phyloP scores from a whole-genome alignment of 331 rosid genomes.

The Quercus phellos region DNA sequence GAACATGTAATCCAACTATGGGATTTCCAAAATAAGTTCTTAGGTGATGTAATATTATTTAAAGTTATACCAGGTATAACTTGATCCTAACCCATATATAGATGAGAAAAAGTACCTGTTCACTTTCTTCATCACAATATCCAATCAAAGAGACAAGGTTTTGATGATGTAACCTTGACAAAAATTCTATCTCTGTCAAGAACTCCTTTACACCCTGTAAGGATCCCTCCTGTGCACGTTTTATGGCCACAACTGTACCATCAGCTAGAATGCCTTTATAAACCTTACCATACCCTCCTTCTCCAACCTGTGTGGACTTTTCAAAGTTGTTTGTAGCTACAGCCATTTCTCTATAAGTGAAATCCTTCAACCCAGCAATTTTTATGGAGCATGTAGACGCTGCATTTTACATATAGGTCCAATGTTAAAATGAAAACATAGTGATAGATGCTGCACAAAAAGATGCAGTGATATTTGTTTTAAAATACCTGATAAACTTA shows the following conservation, averaged over 20 bases:
- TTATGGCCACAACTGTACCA: conserved; percentile 74
- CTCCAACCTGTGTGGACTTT: conserved; percentile 61
- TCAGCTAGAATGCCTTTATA: conserved; percentile 68
- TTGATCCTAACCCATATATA: too few species aligned
- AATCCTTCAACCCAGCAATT: conserved; percentile 69
- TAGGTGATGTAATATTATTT: neutral
- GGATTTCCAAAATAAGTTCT: too few species aligned
- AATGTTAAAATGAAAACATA: neutral
- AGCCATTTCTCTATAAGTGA: conserved; percentile 56
- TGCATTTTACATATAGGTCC: conserved; percentile 28
- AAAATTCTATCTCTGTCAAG: conserved; percentile 78
- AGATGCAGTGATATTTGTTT: neutral
- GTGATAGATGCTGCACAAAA: neutral
- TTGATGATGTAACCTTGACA: conserved; percentile 89
- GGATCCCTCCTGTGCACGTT: conserved; percentile 89
- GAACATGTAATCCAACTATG: neutral
- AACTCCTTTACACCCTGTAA: conserved; percentile 91
- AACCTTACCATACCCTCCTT: conserved; percentile 94
- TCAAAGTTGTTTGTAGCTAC: conserved; percentile 62
- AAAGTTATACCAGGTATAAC: too few species aligned
- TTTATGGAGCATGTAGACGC: conserved; percentile 46
- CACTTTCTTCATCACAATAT: conserved; percentile 86
- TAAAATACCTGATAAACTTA: neutral
- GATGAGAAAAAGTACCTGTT: conserved; percentile 50
- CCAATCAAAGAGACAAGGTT: conserved; percentile 86